Evolutionary conservation across 495 filamentous ascomycete species (phyloP), one percentile per base, ranked within the genome.

Genomic region (Talaromyces proteolyticus): DNA sequence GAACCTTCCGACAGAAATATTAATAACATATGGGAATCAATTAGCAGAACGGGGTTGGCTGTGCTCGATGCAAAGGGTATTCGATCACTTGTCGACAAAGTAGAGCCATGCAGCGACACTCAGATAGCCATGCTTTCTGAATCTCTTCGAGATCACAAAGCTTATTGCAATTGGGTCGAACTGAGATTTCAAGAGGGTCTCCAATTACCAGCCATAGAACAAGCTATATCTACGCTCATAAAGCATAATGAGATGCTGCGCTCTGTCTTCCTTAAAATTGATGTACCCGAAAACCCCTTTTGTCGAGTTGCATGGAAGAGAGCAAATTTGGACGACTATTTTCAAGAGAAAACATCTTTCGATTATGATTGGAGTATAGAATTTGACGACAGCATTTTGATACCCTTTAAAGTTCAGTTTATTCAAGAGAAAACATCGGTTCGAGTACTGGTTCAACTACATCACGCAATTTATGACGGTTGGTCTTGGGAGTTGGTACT

Each of bases 401-500:
- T 67, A 20, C 86, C 87, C 1, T 66, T 89, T 34, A 69, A 62
- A 2, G 63, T 86, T 8, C 74, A 82, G 42, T 59, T 89, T 1
- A 54, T 62, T 5, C 47, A 54, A 10, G 53, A 42, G 19, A 36
- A 48, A 3, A 49, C 58, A 1, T 51, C 51, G 3, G 47, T 77
- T 2, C 62, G 74, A 75, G 34, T 62, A 5, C 43, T 70, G 5
- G 51, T 74, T 10, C 68, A 69, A 17, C 75, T 94, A 23, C 85
- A 92, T 53, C 89, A 94, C 65, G 79, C 85, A 0, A 59, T 91
- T 0, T 93, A 93, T 55, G 89, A 94, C 57, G 89, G 87, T 5
- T 94, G 89, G 89, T 88, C 86, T 4, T 74, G 87, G 57, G 88
- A 92, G 47, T 63, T 89, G 25, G 61, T 93, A 0, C 57, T 89